Evolutionary conservation across 1,284 basidiomycete genomes (phyloP), one percentile per base, ranked within the genome.

Genomic region (Ceratobasidium sp.): DNA sequence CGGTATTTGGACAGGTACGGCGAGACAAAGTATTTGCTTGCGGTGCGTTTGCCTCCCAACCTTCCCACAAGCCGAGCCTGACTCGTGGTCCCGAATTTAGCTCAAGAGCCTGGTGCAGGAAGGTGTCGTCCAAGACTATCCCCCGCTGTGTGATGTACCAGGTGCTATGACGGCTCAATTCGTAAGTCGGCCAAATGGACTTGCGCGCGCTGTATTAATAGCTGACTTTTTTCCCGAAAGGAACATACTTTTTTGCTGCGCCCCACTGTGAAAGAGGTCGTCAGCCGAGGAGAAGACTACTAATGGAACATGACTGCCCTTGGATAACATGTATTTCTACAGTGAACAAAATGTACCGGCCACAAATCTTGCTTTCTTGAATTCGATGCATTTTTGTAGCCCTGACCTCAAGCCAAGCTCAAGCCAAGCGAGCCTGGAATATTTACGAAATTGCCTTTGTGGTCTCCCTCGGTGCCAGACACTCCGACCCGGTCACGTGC

Each of bases 91-190:
- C 46, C n/a, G 29, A 69, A n/a, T 69, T 19, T 78, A 96, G 95
- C 85, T 98, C 74, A 96, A 96, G 80, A 90, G 97, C 78, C 86
- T 99, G 22, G 96, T 99, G 22, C 84, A 88, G 71, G 90, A 95
- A 83, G 93, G 92, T 1, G 89, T 98, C 74, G 95, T 99, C 0
- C 89, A 91, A 79, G 94, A 92, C 78, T 98, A 99, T 83, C 98
- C 95, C n/a, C 98, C 98, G 0, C 85, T 99, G 22, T 90, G 89
- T 77, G 97, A 99, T 80, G 85, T 87, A 66, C 84, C 82, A 48
- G 90, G 94, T 31, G 88, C 90, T 4, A 96, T 96, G 94, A 98
- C 96, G 0, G 96, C 96, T 2, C 96, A 98, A 87, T 97, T 92
- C 82, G 94, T 94, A 79, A 79, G 91, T 86, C 19, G 24, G 59